Evolutionary conservation across 192 early-diverging fungal genomes (phyloP), one percentile per base, ranked within the genome.

Genomic region (Coemansia sp.): DNA sequence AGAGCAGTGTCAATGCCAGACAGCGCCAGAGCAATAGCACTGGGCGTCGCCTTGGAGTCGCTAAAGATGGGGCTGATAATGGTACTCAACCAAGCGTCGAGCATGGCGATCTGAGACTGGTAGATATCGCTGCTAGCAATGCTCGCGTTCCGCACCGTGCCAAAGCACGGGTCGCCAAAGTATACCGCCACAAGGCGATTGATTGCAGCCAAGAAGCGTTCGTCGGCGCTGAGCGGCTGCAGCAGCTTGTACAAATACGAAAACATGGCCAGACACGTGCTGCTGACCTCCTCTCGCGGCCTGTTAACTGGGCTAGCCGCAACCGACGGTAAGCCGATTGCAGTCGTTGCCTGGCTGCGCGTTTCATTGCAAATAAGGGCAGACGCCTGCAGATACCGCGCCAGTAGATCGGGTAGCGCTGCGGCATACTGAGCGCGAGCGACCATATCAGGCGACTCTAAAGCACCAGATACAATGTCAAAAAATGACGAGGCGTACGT

Each of bases 351-450:
- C 62, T 41, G 59, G 35, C 42, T 47, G 45, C 65, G 79, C 10
- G 70, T 71, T 41, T 71, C 79, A n/a, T 67, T 31, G 49, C 79
- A 76, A 15, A 76, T 39, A 35, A 72, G 66, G 19, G 79, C 64
- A 36, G 65, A 67, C 2, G 79, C 65, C 32, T 66, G 73, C 11
- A 81, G 67, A 35, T 66, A 81, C 14, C 79, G 66, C 14, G 56
- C 35, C 6, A 81, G 58, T 39, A 81, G 27, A 14, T 60, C 56
- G 4, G 79, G 73, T 27, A 81, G 51, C 11, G 73, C 79, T 4
- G 27, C 62, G 1, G 60, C 59, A 47, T 66, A 81, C 53, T 58
- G 49, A 1, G 60, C 58, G 4, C 64, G 73, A 24, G 31, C 8
- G 1, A n/a, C 58, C 2, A n/a, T 19, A n/a, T 67, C 62, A n/a